Base-by-base conservation (phyloP, 208 protist genomes). In the Leishmania turanica region DNA sequence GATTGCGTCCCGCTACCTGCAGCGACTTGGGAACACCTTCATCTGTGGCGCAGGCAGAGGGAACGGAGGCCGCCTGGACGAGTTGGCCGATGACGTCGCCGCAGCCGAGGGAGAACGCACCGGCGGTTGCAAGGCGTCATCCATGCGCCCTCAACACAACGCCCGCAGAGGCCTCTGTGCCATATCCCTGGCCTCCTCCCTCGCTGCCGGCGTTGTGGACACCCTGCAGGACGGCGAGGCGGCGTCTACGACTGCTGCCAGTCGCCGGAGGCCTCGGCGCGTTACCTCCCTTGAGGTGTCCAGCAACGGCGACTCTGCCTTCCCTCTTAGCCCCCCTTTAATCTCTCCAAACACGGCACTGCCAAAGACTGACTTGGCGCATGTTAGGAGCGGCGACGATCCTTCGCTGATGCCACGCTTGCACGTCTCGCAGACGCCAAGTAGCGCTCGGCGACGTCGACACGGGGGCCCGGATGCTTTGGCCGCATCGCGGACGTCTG, bases 21-120 rank as follows among this genome's bases (percentile, higher is more conserved):
- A 86, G 51, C 82, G 74, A 11, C 82, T 86, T 56, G 82, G 82
- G 37, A 82, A 82, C 65, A 77, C 74, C 5, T 54, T 86, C 51
- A 77, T 86, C 21, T 60, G 82, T 0, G 54, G 66, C 7, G 45
- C 78, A n/a, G 66, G 49, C 51, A 74, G 37, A 2, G 62, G 37
- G 19, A 24, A 27, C 8, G 27, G 21, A 9, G 60, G 51, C 8
- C 40, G 4, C 19, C 34, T 65, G 15, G 74, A 37, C 9, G 74
- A 77, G 54, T 24, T 40, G 37, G 47, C 74, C 37, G 27, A 49
- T 34, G 56, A 66, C 56, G 37, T 51, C 74, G 17, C 47, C 2
- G 40, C 51, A 62, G 31, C n/a, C 74, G 37, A 31, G 37, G 54
- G 56, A 42, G 74, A n/a, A 13, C 27, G 56, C 19, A 31, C 21